A percentile compares a stretch with the other conserved stretches of the same genome.
Evolutionary conservation across 1,139 yeast species (phyloP).

Genomic region (Suhomyces guaymorum): DNA sequence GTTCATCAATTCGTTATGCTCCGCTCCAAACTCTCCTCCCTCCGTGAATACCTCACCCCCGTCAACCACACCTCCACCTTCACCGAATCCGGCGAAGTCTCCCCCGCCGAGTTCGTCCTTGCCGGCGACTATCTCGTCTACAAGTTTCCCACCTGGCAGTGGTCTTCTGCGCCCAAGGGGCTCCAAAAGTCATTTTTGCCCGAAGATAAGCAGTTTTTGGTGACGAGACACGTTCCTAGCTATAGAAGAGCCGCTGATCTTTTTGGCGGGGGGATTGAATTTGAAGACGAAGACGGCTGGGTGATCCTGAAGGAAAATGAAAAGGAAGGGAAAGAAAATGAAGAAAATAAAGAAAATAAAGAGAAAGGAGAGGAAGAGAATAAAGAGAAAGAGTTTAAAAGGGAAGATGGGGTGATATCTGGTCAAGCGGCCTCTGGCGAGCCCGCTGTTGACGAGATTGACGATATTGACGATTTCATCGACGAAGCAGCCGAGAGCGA

Average conservation of each 20-base stretch:
- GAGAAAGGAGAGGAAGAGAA: too few relatives aligned
- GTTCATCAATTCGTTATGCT: too few relatives aligned
- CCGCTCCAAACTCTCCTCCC: conserved; percentile 78
- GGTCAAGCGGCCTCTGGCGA: conserved; percentile 7
- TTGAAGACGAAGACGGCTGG: conserved; percentile 67
- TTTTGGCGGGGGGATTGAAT: conserved; percentile 37
- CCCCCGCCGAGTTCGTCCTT: conserved; percentile 87
- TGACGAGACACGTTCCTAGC: conserved; percentile 88
- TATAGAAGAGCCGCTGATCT: conserved; percentile 69
- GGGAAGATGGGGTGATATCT: too few relatives aligned
- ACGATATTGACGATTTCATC: conserved; percentile 43
- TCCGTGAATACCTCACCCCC: conserved; percentile 92
- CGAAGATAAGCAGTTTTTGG: conserved; percentile 77
- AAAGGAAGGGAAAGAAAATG: too few relatives aligned
- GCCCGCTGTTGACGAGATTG: conserved; percentile 17
- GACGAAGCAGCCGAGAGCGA: conserved; percentile 33
- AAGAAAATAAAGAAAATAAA: too few relatives aligned
- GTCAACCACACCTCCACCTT: conserved; percentile 82
- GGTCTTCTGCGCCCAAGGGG: conserved; percentile 73
- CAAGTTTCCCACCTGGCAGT: conserved; percentile 96
- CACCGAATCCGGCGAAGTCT: conserved; percentile 81
- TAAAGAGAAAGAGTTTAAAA: too few relatives aligned
- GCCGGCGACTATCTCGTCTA: conserved; percentile 92
- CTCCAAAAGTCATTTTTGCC: conserved; percentile 75
- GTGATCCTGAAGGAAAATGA: too few relatives aligned